A percentile compares a stretch with the other conserved stretches of the same genome.
Conservation (phyloP, 1,284 basidiomycete species). For the Microbotryum saponariae region DNA sequence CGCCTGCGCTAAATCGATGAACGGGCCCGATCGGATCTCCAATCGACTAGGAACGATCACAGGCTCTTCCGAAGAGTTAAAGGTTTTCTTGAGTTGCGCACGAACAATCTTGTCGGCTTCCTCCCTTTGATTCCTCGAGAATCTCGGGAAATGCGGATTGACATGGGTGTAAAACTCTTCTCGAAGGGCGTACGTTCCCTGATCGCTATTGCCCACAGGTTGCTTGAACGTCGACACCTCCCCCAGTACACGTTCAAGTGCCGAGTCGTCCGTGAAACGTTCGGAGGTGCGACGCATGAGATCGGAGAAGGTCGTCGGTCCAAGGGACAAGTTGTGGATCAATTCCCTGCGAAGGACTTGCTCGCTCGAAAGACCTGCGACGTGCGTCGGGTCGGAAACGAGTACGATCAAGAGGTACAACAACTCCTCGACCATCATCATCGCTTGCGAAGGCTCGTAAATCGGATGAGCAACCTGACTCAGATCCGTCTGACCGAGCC, state of each 20-base stretch:
- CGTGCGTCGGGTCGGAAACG: constrained; percentile 70
- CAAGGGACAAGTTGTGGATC: constrained; percentile 81
- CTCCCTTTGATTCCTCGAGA: constrained; percentile 87
- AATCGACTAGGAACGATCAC: constrained; percentile 65
- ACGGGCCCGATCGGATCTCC: constrained; percentile 59
- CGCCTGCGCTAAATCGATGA: constrained; percentile 52
- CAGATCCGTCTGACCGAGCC: constrained; percentile 57
- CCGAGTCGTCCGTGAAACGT: constrained; percentile 73
- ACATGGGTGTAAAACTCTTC: constrained; percentile 77
- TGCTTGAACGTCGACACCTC: constrained; percentile 75
- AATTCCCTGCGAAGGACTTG: constrained; percentile 72
- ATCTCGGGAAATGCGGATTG: constrained; percentile 94
- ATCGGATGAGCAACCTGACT: constrained; percentile 43
- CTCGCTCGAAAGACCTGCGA: constrained; percentile 62
- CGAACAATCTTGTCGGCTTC: constrained; percentile 79
- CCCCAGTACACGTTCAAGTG: constrained; percentile 70
- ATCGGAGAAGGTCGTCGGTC: constrained; percentile 83
- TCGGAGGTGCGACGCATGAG: constrained; percentile 86
- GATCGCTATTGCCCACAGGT: constrained; percentile 62
- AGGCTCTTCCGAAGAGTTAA: constrained; percentile 38
- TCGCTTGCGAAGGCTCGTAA: constrained; percentile 64
- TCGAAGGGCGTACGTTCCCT: constrained; percentile 79
- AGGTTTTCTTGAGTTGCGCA: constrained; percentile 56
- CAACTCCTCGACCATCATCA: constrained; percentile 86
- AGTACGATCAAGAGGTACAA: constrained; percentile 81